These are phyloP conservation scores for Brassica balearica DNA, from an alignment of 441 rosid species.

Conservation along the genomic window DNA sequence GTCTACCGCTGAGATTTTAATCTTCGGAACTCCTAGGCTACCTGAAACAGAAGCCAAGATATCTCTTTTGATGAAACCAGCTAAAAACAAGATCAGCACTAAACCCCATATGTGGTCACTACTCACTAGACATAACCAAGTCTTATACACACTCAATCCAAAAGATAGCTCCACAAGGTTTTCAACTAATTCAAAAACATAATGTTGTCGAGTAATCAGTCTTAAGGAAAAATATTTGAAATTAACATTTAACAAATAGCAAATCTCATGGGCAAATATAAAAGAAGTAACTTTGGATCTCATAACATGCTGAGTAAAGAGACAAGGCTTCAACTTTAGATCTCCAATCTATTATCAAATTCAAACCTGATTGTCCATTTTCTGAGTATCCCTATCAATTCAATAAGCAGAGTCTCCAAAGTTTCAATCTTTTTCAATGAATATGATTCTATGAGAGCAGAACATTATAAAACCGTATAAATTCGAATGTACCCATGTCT, in stretches of 20 bases:
- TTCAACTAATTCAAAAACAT: not conserved
- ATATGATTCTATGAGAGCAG: not conserved
- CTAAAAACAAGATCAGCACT: not conserved
- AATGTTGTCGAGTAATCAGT: not conserved
- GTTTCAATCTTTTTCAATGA: not conserved
- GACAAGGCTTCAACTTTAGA: conserved; percentile 8
- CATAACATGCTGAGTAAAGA: not conserved
- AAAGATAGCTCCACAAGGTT: not conserved
- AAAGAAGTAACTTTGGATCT: conserved; percentile 17
- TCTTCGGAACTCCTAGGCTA: conserved; percentile 64
- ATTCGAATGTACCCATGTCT: conserved; percentile 5
- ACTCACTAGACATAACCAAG: not conserved
- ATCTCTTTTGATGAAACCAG: not conserved
- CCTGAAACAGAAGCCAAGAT: conserved; percentile 49
- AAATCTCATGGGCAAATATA: not conserved
- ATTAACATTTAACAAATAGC: not conserved
- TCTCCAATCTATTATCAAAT: not conserved
- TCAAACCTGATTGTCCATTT: too few relatives aligned
- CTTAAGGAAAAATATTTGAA: not conserved
- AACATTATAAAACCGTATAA: conserved; percentile 1
- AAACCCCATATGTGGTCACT: not conserved
- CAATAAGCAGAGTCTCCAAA: not conserved
- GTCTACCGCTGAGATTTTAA: conserved; percentile 48
- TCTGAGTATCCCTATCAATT: too few relatives aligned
- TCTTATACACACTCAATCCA: not conserved